These are phyloP conservation scores for Adansonia grandidieri DNA, from an alignment of 441 rosid genomes.

Conservation along the genomic window DNA sequence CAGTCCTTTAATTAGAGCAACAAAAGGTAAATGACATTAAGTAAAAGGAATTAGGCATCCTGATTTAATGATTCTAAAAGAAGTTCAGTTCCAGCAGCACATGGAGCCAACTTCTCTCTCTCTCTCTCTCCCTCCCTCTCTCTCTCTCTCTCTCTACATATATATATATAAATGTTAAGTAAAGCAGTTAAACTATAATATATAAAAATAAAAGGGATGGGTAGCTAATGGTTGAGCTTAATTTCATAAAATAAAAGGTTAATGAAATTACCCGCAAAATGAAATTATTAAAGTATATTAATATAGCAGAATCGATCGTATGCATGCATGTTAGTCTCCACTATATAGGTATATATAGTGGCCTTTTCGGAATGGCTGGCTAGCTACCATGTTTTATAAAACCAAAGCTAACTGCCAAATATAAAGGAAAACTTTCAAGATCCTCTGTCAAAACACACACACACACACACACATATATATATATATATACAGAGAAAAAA, in stretches of 20 bases:
- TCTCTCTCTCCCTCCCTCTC: no score
- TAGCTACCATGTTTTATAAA: conserved; percentile 22
- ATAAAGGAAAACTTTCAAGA: conserved; percentile 27
- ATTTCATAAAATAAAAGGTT: conserved; percentile 21
- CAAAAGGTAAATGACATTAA: neutral
- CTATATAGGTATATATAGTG: conserved; percentile 29
- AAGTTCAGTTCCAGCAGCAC: conserved; percentile 38
- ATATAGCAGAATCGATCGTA: conserved; percentile 30
- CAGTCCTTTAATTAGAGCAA: neutral
- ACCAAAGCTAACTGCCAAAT: conserved; percentile 40
- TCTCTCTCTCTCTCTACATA: no score
- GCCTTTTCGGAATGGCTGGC: conserved; percentile 13
- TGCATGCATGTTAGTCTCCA: conserved; percentile 84
- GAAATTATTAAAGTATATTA: neutral
- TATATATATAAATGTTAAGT: neutral
- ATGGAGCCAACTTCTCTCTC: conserved; percentile 43
- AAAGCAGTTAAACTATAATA: conserved; percentile 4
- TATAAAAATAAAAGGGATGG: neutral
- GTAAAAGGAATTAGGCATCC: neutral
- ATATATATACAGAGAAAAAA: neutral
- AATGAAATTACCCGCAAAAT: conserved; percentile 5
- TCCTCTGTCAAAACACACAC: neutral
- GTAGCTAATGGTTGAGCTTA: conserved; percentile 20
- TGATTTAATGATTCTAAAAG: neutral
- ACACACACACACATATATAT: neutral